Base-by-base conservation (phyloP, 805 yeast species). In the Isabelozyma heimii region DNA sequence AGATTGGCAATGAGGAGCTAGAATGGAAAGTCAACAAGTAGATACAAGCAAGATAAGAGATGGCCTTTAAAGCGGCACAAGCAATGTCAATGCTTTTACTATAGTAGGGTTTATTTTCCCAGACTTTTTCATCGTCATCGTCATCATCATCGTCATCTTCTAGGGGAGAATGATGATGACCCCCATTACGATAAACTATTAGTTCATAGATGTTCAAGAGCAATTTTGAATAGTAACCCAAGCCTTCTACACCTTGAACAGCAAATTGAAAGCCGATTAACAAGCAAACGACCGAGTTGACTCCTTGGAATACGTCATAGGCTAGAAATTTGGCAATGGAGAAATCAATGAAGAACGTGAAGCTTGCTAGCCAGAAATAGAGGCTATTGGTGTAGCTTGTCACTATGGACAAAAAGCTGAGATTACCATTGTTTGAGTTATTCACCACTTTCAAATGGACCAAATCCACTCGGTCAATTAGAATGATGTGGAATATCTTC, bases 251-350 rank as follows among this genome's bases (percentile, higher is more conserved):
- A 17, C 80, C 77, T 51, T 85, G 71, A 49, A 89, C 70, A 2
- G 87, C 84, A 59, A 85, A 85, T 58, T 89, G 94, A 62, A 89
- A 84, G 1, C 91, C 91, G 63, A 89, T 84, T 46, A 85, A 74
- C 39, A 87, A 68, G 55, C 82, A 82, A 3, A 81, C 75, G 42
- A 82, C 79, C 15, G 88, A 67, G 47, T 70, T 82, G 54, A 69
- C 68, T 37, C 77, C 77, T 47, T 72, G 75, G 52, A 80, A 80
- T 1, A 80, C 73, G 52, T 77, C 81, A 53, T 80, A 80, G n/a
- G 84, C 76, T 56, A 87, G 79, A 24, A 77, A 67, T 44, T 72
- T 72, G 27, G 87, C 80, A 50, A 84, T 65, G 17, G 67, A 59
- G 52, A 75, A 69, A 65, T 89, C 94, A 9, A 79, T 52, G 4